Conservation (phyloP, 495 filamentous ascomycete genomes). For the Trichocladium uniseriatum region DNA sequence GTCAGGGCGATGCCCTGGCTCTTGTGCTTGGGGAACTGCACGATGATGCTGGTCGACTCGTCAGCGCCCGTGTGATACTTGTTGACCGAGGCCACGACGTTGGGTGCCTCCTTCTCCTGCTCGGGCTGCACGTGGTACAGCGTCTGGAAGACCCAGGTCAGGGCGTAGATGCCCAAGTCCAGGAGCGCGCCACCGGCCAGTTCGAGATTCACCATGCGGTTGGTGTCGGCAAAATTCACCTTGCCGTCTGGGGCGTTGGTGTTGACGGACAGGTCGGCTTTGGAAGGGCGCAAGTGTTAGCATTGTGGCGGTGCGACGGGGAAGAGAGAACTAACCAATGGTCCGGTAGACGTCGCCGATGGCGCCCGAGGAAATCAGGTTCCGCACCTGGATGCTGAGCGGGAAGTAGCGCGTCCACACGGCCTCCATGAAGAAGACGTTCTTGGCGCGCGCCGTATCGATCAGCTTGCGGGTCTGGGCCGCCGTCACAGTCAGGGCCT, state of each 20-base stretch:
- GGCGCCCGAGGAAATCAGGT: slow-evolving; percentile 55
- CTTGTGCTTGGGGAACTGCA: slow-evolving; percentile 60
- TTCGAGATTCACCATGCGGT: slow-evolving; percentile 82
- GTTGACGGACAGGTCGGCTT: slow-evolving; percentile 52
- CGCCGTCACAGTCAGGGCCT: slow-evolving; percentile 86
- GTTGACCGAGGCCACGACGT: slow-evolving; percentile 51
- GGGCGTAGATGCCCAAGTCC: slow-evolving; percentile 82
- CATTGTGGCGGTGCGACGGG: too few relatives aligned
- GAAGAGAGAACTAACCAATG: slow-evolving; percentile 48
- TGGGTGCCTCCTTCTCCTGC: slow-evolving; percentile 41
- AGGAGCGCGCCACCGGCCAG: slow-evolving; percentile 78
- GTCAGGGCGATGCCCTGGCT: slow-evolving; percentile 74
- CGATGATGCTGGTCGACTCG: slow-evolving; percentile 68
- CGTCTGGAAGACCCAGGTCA: slow-evolving; percentile 91
- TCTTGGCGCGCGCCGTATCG: slow-evolving; percentile 65
- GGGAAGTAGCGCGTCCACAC: slow-evolving; percentile 95
- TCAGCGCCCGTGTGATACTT: slow-evolving; percentile 77
- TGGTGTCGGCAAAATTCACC: slow-evolving; percentile 40
- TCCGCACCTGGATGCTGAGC: slow-evolving; percentile 61
- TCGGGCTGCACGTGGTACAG: slow-evolving; percentile 71
- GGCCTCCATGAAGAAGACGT: slow-evolving; percentile 92
- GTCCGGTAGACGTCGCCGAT: slow-evolving; percentile 74
- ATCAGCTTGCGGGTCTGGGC: slow-evolving; percentile 66
- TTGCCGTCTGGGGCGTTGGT: slow-evolving; percentile 30
- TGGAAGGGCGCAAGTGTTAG: neutral